These are phyloP conservation scores for Penicillium nordicum DNA, from an alignment of 2,329 filamentous ascomycete genomes.

Conservation along the genomic window DNA sequence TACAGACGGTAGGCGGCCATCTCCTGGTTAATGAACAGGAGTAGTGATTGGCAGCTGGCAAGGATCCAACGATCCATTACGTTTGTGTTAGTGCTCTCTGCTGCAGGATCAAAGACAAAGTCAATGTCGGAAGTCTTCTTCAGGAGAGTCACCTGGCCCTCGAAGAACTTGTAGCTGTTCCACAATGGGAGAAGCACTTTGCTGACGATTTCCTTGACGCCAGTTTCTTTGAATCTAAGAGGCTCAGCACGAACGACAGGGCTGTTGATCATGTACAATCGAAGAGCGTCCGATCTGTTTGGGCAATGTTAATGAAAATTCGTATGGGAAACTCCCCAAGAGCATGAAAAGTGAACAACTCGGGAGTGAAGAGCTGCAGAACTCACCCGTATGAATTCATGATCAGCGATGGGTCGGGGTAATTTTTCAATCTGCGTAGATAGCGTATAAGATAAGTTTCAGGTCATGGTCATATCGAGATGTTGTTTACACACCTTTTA, in stretches of 20 bases:
- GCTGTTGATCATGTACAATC: constrained; percentile 95
- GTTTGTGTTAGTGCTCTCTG: constrained; percentile 74
- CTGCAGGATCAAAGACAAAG: constrained; percentile 72
- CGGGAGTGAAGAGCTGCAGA: neutral
- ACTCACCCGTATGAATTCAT: constrained; percentile 69
- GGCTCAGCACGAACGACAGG: constrained; percentile 91
- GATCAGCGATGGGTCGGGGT: constrained; percentile 78
- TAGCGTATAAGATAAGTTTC: neutral
- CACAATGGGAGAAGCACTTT: constrained; percentile 87
- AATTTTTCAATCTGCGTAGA: constrained; percentile 71
- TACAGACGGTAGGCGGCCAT: constrained; percentile 81
- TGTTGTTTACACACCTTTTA: constrained; percentile 53
- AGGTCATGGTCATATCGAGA: neutral
- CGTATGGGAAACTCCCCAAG: neutral
- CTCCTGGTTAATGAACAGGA: constrained; percentile 88
- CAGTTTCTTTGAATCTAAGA: constrained; percentile 82
- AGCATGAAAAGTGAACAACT: neutral
- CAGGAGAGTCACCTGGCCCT: constrained; percentile 76
- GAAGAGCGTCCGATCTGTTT: constrained; percentile 73
- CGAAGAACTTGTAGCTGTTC: constrained; percentile 98
- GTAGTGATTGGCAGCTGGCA: constrained; percentile 83
- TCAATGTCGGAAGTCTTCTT: constrained; percentile 80
- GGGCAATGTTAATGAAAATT: neutral
- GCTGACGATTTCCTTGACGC: constrained; percentile 91
- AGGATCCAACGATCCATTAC: constrained; percentile 97